Evolutionary conservation across 345 rosid species (phyloP).

Genomic region (Balakata baccata): DNA sequence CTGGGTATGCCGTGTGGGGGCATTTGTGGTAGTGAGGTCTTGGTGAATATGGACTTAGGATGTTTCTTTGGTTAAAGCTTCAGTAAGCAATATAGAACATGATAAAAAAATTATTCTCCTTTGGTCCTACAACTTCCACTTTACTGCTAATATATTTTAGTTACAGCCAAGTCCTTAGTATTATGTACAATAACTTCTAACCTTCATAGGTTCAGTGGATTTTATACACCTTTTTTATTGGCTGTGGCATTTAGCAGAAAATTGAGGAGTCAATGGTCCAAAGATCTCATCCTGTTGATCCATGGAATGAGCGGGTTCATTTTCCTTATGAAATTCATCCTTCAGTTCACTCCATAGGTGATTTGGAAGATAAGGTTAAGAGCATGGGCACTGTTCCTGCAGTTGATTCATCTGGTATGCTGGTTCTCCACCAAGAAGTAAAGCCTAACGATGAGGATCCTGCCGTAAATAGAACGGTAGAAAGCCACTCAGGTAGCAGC

Average conservation of each 20-base stretch:
- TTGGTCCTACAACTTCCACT: neutral
- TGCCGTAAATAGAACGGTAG: constrained; percentile 33
- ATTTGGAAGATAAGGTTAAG: constrained; percentile 29
- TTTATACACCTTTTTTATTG: constrained; percentile 6
- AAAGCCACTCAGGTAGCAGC: constrained; percentile 35
- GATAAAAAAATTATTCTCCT: neutral
- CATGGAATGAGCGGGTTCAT: constrained; percentile 34
- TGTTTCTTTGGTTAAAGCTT: neutral
- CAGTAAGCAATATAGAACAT: neutral
- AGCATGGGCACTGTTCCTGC: constrained; percentile 27
- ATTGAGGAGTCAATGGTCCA: constrained; percentile 34
- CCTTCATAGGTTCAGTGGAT: neutral
- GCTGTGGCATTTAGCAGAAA: constrained; percentile 33
- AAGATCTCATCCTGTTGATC: constrained; percentile 38
- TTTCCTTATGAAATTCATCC: constrained; percentile 43
- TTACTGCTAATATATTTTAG: neutral
- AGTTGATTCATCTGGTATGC: constrained; percentile 34
- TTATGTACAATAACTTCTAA: neutral
- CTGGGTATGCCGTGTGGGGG: neutral
- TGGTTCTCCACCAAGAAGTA: constrained; percentile 47
- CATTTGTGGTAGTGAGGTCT: neutral
- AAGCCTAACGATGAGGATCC: constrained; percentile 42
- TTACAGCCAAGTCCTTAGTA: neutral
- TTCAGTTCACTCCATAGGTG: constrained; percentile 29
- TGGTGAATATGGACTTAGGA: neutral